Base-by-base conservation (phyloP, 345 rosid genomes). In the Aegle marmelos region DNA sequence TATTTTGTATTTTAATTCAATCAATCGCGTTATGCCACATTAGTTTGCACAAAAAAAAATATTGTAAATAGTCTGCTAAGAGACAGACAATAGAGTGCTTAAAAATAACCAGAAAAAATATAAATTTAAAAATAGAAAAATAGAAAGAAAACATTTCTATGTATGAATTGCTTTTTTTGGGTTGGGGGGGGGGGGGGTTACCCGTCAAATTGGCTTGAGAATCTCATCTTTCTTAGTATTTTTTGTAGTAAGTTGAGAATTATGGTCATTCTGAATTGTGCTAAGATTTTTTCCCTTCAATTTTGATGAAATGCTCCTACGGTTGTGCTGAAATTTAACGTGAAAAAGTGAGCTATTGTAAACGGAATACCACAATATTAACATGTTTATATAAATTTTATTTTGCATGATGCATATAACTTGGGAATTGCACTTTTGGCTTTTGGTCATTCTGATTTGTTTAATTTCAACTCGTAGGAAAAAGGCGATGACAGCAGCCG, bases 401-500 rank as follows among this genome's bases (percentile, higher is more conserved):
- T 34, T 33, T 37, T 30, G 64, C 24, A 6, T 31, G 21, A 13
- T 8, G 56, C 28, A 4, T 66, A 16, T 31, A 66, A 22, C 17
- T 41, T 62, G 76, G 37, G 67, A 27, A 67, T 69, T 31, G 37
- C 62, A n/a, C n/a, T 70, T 10, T 34, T 7, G 8, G 36, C 21
- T 36, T 19, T 39, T 69, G 59, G 28, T 64, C 48, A 58, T 78
- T 68, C 73, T 73, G 34, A 82, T 73, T 59, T 41, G 2, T 22
- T 69, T 77, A 24, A 22, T 76, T 70, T 77, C 53, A 58, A 45
- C 30, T 81, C 77, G 76, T 89, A 96, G 99, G 77, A 96, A 88
- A 81, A 92, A 82, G 83, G 93, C 94, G 27, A 88, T 94, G 97
- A 92, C 97, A 37, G 98, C 99, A 78, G 99, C 97, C 74, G 82